A percentile compares a stretch with the other conserved stretches of the same genome.
Evolutionary conservation across 2,329 filamentous ascomycete species (phyloP).

Genomic region (Neoscytalidium dimidiatum): DNA sequence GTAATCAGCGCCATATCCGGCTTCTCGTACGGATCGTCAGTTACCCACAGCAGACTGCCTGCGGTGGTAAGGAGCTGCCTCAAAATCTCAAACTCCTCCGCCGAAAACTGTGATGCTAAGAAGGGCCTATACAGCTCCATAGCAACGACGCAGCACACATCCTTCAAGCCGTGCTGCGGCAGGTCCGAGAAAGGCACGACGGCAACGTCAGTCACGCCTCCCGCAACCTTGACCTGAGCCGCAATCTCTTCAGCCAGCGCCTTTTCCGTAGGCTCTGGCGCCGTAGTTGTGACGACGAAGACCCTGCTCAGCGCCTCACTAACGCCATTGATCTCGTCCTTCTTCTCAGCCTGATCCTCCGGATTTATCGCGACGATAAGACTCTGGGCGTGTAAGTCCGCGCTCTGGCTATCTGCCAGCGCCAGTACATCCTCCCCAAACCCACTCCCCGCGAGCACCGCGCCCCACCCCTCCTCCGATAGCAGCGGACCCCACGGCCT

Average conservation of each 20-base stretch:
- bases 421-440: neutral
- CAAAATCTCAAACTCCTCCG: neutral
- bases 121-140: neutral
- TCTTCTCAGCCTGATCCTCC: neutral
- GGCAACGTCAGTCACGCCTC: neutral
- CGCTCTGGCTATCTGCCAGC: neutral
- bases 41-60: constrained; percentile 9
- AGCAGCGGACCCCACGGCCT: neutral
- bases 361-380: neutral
- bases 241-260: neutral
- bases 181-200: neutral
- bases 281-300: neutral
- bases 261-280: neutral
- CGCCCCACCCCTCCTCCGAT: neutral
- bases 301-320: neutral
- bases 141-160: neutral
- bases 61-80: neutral
- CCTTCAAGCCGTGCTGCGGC: neutral
- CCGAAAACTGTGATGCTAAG: neutral
- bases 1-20: constrained; percentile 6
- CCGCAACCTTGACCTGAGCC: neutral
- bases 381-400: neutral
- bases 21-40: neutral
- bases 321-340: neutral
- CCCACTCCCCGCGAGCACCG: neutral